A percentile compares a stretch with the other conserved stretches of the same genome.
phyloP scores from a whole-genome alignment of 106 monocot species.

The Dendrobium officinale region DNA sequence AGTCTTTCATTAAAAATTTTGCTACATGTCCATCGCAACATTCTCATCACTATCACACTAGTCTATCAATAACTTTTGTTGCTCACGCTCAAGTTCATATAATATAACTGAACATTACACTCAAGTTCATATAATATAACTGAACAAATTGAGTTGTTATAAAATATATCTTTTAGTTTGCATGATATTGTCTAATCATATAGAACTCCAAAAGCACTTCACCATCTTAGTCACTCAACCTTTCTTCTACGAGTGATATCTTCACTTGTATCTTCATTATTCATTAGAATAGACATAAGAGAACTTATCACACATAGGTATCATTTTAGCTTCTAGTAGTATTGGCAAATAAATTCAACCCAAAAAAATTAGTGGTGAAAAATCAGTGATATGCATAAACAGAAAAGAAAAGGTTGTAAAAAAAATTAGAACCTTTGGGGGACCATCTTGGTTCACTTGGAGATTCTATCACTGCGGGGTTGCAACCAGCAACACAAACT shows the following conservation, averaged over 20 bases:
- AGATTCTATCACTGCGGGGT: conserved; percentile 52
- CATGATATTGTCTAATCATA: not conserved
- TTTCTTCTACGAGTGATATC: not conserved
- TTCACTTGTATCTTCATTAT: not conserved
- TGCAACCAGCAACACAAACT: conserved; percentile 80
- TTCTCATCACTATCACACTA: not conserved
- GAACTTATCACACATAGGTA: not conserved
- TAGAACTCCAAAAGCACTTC: not conserved
- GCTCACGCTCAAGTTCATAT: not conserved
- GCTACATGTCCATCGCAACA: not conserved
- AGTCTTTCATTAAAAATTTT: too few relatives aligned
- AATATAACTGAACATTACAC: not conserved
- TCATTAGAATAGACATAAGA: not conserved
- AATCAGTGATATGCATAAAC: not conserved
- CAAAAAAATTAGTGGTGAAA: not conserved
- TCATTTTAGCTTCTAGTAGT: not conserved
- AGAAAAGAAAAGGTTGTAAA: not conserved
- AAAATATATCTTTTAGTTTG: not conserved
- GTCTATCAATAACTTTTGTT: not conserved
- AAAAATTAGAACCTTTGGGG: conserved; percentile 41
- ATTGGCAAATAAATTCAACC: not conserved
- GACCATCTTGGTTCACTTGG: conserved; percentile 93
- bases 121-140: not conserved
- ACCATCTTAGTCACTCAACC: not conserved
- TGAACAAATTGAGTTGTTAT: not conserved